A percentile compares a stretch with the other conserved stretches of the same genome.
These are phyloP conservation scores for Castanea mollissima DNA, from an alignment of 306 rosid genomes.

Conservation along the genomic window DNA sequence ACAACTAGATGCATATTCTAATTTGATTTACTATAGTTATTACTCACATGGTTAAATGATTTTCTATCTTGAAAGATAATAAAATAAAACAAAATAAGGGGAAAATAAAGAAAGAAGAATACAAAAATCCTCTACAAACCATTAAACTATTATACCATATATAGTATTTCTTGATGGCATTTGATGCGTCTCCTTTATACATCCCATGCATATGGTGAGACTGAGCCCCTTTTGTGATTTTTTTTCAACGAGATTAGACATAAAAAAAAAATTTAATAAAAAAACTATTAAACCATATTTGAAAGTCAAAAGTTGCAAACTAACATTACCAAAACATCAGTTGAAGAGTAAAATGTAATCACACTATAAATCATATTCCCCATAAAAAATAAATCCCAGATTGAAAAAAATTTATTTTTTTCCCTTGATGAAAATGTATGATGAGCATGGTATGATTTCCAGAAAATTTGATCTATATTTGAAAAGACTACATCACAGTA, in stretches of 20 bases:
- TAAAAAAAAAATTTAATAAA: not conserved
- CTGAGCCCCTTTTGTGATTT: no score
- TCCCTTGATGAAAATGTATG: not conserved
- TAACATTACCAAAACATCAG: not conserved
- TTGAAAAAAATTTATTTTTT: no score
- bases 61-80: not conserved
- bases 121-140: no score
- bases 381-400: not conserved
- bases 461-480: not conserved
- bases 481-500: not conserved
- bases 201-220: no score
- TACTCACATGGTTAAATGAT: not conserved
- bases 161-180: no score
- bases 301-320: not conserved
- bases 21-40: no score
- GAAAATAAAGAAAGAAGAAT: no score
- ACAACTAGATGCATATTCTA: no score
- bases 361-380: not conserved
- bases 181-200: no score
- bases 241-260: no score
- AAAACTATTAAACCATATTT: not conserved
- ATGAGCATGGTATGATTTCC: not conserved
- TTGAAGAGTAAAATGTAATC: not conserved
- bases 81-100: not conserved
- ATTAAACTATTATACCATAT: no score